A percentile compares a stretch with the other conserved stretches of the same genome.
These are phyloP conservation scores for Linum tenue DNA, from an alignment of 345 rosid genomes.

Conservation along the genomic window DNA sequence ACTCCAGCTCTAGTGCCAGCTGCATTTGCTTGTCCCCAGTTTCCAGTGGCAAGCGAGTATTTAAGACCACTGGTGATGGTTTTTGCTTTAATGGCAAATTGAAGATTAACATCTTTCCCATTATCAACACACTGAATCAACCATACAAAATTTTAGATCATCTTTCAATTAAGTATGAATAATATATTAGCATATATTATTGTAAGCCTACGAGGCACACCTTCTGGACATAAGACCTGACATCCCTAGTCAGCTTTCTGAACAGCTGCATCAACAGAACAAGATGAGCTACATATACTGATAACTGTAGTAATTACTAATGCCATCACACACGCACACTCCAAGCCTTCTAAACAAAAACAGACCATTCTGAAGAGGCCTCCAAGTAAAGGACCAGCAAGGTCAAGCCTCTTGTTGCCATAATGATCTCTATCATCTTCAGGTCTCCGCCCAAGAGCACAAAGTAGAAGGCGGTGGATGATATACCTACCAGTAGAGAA, in stretches of 20 bases:
- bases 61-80: slow-evolving; percentile 96
- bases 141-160: slow-evolving; percentile 16
- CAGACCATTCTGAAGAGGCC: slow-evolving; percentile 94
- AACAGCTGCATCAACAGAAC: slow-evolving; percentile 54
- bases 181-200: background rate
- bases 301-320: background rate
- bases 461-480: slow-evolving; percentile 81
- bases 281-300: slow-evolving; percentile 8
- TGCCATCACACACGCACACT: background rate
- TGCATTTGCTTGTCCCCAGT: slow-evolving; percentile 99
- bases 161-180: slow-evolving; percentile 4
- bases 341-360: slow-evolving; percentile 4
- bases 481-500: slow-evolving; percentile 44
- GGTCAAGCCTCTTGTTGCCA: slow-evolving; percentile 99
- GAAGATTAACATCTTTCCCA: slow-evolving; percentile 95
- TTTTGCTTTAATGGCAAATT: slow-evolving; percentile 92
- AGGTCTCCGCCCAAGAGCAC: slow-evolving; percentile 89
- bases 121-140: slow-evolving; percentile 77
- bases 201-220: slow-evolving; percentile 25
- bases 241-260: slow-evolving; percentile 91
- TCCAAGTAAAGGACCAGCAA: slow-evolving; percentile 97
- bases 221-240: slow-evolving; percentile 93
- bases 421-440: slow-evolving; percentile 99
- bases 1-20: slow-evolving; percentile 99
- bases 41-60: slow-evolving; percentile 96